Conservation (phyloP, 2,329 filamentous ascomycete genomes). For the Talaromyces funiculosus region DNA sequence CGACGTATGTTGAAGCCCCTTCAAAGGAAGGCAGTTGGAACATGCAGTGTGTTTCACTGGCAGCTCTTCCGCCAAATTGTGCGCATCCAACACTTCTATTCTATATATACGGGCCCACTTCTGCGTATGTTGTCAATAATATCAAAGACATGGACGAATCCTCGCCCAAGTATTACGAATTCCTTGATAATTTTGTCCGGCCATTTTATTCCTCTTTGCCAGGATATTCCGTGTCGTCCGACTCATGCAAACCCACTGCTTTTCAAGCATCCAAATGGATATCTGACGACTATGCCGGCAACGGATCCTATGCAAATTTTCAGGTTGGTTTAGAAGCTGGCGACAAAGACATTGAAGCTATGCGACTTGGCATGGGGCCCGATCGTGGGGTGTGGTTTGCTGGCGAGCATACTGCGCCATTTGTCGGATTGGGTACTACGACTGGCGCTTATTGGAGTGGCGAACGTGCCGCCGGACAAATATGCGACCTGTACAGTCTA, state of each 20-base stretch:
- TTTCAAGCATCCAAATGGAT: slow-evolving; percentile 72
- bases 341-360: slow-evolving; percentile 63
- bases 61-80: slow-evolving; percentile 53
- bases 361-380: slow-evolving; percentile 46
- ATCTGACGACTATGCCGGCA: slow-evolving; percentile 70
- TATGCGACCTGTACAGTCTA: slow-evolving; percentile 28
- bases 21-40: slow-evolving; percentile 60
- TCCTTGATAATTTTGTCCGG: slow-evolving; percentile 61
- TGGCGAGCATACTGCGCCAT: slow-evolving; percentile 85
- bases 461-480: slow-evolving; percentile 64
- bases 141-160: slow-evolving; percentile 28
- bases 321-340: slow-evolving; percentile 66
- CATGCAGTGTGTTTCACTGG: slow-evolving; percentile 72
- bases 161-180: slow-evolving; percentile 46
- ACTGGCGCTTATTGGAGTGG: slow-evolving; percentile 92
- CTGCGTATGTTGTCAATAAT: slow-evolving; percentile 34
- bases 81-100: slow-evolving; percentile 80
- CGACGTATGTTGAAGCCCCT: slow-evolving; percentile 58
- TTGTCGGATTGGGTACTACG: slow-evolving; percentile 79
- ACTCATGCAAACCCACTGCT: slow-evolving; percentile 57
- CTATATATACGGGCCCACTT: slow-evolving; percentile 49
- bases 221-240: slow-evolving; percentile 51
- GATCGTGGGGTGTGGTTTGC: slow-evolving; percentile 74
- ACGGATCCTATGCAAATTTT: slow-evolving; percentile 81
- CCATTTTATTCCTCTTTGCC: slow-evolving; percentile 75